phyloP scores from a whole-genome alignment of 1,139 yeast genomes.

The Candida gigantensis region DNA sequence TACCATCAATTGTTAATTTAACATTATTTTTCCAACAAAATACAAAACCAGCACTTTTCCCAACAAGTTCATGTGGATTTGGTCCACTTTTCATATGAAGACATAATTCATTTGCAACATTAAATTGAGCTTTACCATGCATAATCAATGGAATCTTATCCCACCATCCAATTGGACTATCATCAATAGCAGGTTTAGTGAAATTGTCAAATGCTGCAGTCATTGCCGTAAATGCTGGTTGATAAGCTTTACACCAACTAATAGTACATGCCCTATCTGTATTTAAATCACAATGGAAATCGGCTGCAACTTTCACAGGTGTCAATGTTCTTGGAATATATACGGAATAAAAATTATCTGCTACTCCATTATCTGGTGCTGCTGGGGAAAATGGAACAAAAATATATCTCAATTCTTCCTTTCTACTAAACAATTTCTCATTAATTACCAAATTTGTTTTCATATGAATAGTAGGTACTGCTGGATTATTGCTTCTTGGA shows the following conservation, averaged over 20 bases:
- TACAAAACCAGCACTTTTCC: conserved; percentile 75
- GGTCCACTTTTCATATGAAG: conserved; percentile 65
- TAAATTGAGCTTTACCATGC: conserved; percentile 56
- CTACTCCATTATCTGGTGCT: conserved; percentile 22
- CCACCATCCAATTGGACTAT: conserved; percentile 83
- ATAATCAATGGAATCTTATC: conserved; percentile 44
- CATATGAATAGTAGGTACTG: conserved; percentile 31
- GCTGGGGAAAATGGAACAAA: conserved; percentile 51
- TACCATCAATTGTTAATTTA: conserved; percentile 57
- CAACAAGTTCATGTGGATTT: conserved; percentile 73
- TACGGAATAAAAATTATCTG: conserved; percentile 43
- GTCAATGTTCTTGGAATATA: conserved; percentile 46
- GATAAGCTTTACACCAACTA: conserved; percentile 48
- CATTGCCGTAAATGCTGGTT: conserved; percentile 38
- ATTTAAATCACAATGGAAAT: conserved; percentile 34
- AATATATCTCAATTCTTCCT: conserved; percentile 46
- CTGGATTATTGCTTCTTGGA: conserved; percentile 31
- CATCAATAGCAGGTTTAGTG: conserved; percentile 77
- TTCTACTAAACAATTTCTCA: conserved; percentile 36
- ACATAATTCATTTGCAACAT: conserved; percentile 51
- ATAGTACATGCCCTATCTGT: conserved; percentile 43
- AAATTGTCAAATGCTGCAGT: conserved; percentile 51
- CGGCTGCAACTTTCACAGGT: conserved; percentile 44
- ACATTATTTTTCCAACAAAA: conserved; percentile 77
- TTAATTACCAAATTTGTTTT: conserved; percentile 44